Conservation (phyloP, 2,329 filamentous ascomycete species). For the Pseudogymnoascus verrucosus region DNA sequence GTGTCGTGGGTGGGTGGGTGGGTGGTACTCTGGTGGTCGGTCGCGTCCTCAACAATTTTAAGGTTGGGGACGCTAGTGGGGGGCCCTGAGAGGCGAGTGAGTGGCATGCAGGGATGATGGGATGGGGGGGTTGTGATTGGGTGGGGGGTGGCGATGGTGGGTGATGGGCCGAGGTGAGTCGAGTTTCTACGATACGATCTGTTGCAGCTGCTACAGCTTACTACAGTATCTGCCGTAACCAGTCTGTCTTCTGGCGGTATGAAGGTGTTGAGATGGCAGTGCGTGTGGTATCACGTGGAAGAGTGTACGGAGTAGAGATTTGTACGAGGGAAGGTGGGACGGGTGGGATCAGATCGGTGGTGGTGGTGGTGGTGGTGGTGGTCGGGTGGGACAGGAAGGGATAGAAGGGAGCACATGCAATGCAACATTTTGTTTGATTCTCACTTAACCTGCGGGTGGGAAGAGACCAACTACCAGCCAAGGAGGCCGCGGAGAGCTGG, state of each 20-base stretch:
- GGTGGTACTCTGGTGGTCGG: neutral
- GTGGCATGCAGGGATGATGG: neutral
- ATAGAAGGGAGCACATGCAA: neutral
- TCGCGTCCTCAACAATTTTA: conserved; percentile 4
- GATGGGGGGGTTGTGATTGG: neutral
- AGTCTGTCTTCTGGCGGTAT: neutral
- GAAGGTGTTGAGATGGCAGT: neutral
- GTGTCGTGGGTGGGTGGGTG: no score
- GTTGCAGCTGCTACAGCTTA: no score
- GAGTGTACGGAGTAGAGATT: no score
- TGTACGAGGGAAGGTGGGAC: neutral
- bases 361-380: neutral
- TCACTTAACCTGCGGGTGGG: neutral
- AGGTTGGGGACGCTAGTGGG: conserved; percentile 3
- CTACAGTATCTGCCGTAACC: no score
- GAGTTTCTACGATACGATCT: no score
- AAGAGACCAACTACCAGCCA: neutral
- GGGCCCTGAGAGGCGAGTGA: neutral
- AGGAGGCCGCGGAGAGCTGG: neutral
- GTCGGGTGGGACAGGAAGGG: neutral
- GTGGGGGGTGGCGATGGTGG: no score
- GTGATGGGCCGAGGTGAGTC: neutral
- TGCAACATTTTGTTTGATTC: neutral
- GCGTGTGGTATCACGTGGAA: neutral
- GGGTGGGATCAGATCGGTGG: neutral